Percentiles rank a stretch among this genome's conserved stretches.
phyloP scores from a whole-genome alignment of 257 asterid genomes.

The Nicotiana sylvestris region DNA sequence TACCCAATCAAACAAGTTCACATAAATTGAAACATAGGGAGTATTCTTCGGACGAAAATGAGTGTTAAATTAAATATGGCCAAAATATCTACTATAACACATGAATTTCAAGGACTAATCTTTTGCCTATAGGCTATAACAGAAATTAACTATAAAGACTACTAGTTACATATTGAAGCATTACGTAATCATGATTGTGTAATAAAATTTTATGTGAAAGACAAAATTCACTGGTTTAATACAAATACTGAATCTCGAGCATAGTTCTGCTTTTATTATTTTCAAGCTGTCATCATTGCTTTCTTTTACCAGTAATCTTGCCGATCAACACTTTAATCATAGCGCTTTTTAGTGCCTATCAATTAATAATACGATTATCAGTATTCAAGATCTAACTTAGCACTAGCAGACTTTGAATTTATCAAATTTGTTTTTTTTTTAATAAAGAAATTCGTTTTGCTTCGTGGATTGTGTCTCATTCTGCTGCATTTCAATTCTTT shows the following conservation, averaged over 20 bases:
- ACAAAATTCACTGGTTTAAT: background rate
- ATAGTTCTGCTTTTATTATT: background rate
- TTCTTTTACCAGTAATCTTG: conserved; percentile 12
- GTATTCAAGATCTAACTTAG: conserved; percentile 1
- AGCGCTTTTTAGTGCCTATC: conserved; percentile 3
- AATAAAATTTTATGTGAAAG: background rate
- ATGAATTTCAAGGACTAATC: no score
- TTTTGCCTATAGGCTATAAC: no score
- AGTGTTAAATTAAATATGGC: no score
- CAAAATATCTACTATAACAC: no score
- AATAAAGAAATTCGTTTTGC: background rate
- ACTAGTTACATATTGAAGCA: background rate
- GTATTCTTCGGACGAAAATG: no score
- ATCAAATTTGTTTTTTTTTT: background rate
- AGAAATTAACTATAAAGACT: no score
- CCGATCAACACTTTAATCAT: conserved; percentile 2
- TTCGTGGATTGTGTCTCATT: no score
- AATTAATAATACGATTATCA: conserved; percentile 9
- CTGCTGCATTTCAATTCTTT: background rate
- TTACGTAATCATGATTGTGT: background rate
- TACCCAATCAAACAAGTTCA: no score
- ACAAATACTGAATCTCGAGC: background rate
- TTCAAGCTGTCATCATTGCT: conserved; percentile 1
- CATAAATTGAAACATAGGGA: no score
- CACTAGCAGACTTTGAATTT: background rate